These are phyloP conservation scores for Zangia roseola DNA, from an alignment of 768 basidiomycete genomes.

Conservation along the genomic window DNA sequence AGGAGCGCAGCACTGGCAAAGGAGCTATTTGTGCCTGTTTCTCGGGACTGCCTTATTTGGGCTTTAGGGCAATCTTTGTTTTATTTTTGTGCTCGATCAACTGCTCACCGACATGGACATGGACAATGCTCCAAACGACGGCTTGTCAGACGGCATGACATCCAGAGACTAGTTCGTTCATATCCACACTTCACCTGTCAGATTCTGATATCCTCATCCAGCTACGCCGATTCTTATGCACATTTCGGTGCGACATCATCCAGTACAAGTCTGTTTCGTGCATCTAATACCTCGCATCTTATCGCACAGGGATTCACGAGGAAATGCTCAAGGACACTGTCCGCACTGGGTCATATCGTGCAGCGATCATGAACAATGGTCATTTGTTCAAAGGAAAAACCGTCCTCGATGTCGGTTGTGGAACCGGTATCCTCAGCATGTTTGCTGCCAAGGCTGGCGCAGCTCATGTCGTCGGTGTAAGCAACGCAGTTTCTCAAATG, in stretches of 20 bases:
- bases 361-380: conserved; percentile 90
- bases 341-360: conserved; percentile 92
- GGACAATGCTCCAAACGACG: conserved; percentile 28
- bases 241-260: conserved; percentile 70
- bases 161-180: conserved; percentile 83
- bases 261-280: background rate
- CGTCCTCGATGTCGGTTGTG: conserved; percentile 97
- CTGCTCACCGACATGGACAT: conserved; percentile 23
- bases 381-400: conserved; percentile 97
- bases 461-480: conserved; percentile 87
- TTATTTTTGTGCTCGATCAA: background rate
- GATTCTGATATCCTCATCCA: conserved; percentile 45
- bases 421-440: conserved; percentile 97
- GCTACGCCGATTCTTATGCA: conserved; percentile 95
- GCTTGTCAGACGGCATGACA: conserved; percentile 57
- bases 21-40: conserved; percentile 15
- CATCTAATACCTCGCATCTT: conserved; percentile 6
- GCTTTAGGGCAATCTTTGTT: conserved; percentile 2
- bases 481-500: conserved; percentile 26
- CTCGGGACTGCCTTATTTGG: conserved; percentile 1
- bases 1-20: too few relatives aligned
- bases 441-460: conserved; percentile 97
- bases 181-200: conserved; percentile 24
- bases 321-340: conserved; percentile 99
- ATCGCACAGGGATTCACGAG: conserved; percentile 83